phyloP scores from a whole-genome alignment of 2,329 filamentous ascomycete genomes.

The Huntiella decipiens region DNA sequence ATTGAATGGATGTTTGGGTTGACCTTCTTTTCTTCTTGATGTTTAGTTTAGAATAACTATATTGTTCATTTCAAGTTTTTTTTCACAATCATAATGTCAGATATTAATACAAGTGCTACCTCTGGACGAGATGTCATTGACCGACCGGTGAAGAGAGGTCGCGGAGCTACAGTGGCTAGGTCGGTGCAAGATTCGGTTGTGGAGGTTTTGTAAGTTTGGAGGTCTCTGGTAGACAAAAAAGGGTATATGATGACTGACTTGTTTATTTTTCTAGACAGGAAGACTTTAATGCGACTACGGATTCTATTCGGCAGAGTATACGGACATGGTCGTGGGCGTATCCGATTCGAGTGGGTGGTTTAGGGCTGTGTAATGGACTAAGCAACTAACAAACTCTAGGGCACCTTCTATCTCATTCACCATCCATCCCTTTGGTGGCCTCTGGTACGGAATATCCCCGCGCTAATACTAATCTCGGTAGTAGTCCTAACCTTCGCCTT shows the following conservation, averaged over 20 bases:
- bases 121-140: too few species aligned
- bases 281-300: slow-evolving; percentile 1
- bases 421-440: slow-evolving; percentile 40
- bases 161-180: too few species aligned
- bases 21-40: too few species aligned
- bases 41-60: too few species aligned
- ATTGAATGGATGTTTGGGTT: too few species aligned
- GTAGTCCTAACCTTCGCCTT: slow-evolving; percentile 69
- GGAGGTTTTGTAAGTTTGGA: too few species aligned
- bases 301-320: slow-evolving; percentile 1
- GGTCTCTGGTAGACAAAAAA: too few species aligned
- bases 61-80: too few species aligned
- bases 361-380: not conserved
- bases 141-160: too few species aligned
- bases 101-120: too few species aligned
- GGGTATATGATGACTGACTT: not conserved
- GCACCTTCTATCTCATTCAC: slow-evolving; percentile 38
- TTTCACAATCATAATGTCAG: too few species aligned
- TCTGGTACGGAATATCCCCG: slow-evolving; percentile 32
- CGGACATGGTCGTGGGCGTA: slow-evolving; percentile 32
- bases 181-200: too few species aligned
- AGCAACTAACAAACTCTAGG: slow-evolving; percentile 20
- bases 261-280: slow-evolving; percentile 3
- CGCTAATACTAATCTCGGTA: slow-evolving; percentile 50
- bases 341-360: slow-evolving; percentile 44